Percentiles rank a stretch among this genome's conserved stretches.
Evolutionary conservation across 2,329 filamentous ascomycete species (phyloP).

Genomic region (Pyrenochaeta sp.): DNA sequence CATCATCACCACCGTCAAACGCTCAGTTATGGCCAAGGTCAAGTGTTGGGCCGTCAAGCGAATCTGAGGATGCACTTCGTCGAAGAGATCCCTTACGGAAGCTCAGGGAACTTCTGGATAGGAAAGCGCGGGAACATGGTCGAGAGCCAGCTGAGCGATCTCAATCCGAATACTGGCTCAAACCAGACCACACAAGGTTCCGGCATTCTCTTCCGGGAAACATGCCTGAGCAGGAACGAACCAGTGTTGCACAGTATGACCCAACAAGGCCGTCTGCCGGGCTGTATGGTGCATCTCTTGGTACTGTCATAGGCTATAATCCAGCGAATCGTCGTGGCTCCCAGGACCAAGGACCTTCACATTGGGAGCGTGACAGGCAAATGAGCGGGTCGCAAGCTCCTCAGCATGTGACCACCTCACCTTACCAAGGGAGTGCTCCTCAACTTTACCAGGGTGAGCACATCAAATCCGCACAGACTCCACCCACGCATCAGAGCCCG

Average conservation of each 20-base stretch:
- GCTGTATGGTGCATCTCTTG: conserved; percentile 30
- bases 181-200: conserved; percentile 3
- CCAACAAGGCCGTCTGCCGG: conserved; percentile 33
- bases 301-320: conserved; percentile 22
- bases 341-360: conserved; percentile 31
- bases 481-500: conserved; percentile 41
- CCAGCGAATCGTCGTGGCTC: conserved; percentile 31
- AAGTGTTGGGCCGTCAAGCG: conserved; percentile 20
- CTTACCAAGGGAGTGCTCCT: conserved; percentile 34
- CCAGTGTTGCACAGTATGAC: conserved; percentile 31
- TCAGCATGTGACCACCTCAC: conserved; percentile 30
- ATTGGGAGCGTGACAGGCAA: conserved; percentile 39
- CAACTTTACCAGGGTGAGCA: conserved; percentile 35
- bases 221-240: conserved; percentile 21
- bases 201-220: neutral
- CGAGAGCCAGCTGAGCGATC: conserved; percentile 26
- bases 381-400: conserved; percentile 38
- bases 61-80: conserved; percentile 34
- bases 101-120: conserved; percentile 36
- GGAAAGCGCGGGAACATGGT: conserved; percentile 33
- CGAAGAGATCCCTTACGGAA: conserved; percentile 35
- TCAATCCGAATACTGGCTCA: conserved; percentile 12
- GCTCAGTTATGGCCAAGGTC: conserved; percentile 23
- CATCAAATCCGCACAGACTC: conserved; percentile 23
- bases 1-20: conserved; percentile 26